Conservation (phyloP, 306 rosid species). For the Prinsepia uniflora region DNA sequence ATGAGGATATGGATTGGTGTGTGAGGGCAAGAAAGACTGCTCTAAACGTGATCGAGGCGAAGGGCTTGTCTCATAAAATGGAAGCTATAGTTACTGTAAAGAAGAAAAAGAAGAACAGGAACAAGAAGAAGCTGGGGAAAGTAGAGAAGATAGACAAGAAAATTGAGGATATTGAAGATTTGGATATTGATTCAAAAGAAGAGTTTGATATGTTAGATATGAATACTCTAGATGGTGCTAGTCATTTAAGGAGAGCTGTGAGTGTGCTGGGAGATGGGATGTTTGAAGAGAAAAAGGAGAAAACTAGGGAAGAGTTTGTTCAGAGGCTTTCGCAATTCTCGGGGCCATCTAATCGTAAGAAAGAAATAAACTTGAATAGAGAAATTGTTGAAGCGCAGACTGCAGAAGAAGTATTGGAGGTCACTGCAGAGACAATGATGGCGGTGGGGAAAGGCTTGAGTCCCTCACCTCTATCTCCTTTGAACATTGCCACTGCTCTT, state of each 20-base stretch:
- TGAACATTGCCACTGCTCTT: constrained; percentile 88
- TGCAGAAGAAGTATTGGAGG: constrained; percentile 76
- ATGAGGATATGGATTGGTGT: constrained; percentile 85
- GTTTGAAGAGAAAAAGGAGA: constrained; percentile 56
- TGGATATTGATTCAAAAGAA: constrained; percentile 40
- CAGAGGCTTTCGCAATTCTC: constrained; percentile 67
- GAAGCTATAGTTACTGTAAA: constrained; percentile 51
- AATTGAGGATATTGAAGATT: constrained; percentile 30
- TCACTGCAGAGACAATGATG: constrained; percentile 56
- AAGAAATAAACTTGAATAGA: constrained; percentile 72
- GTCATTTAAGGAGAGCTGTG: constrained; percentile 45
- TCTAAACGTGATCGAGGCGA: constrained; percentile 55
- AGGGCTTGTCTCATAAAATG: constrained; percentile 50
- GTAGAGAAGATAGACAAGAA: constrained; percentile 37
- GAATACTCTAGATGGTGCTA: constrained; percentile 24
- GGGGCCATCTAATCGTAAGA: constrained; percentile 73
- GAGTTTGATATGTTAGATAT: constrained; percentile 27
- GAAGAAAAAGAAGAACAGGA: constrained; percentile 55
- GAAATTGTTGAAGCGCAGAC: constrained; percentile 71
- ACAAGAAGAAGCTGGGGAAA: constrained; percentile 44
- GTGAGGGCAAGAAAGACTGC: constrained; percentile 73
- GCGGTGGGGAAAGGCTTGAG: constrained; percentile 86
- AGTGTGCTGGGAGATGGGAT: constrained; percentile 54
- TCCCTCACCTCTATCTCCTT: constrained; percentile 88
- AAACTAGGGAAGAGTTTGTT: constrained; percentile 55